Conservation (phyloP, 768 basidiomycete species). For the Boletellus sp. region DNA sequence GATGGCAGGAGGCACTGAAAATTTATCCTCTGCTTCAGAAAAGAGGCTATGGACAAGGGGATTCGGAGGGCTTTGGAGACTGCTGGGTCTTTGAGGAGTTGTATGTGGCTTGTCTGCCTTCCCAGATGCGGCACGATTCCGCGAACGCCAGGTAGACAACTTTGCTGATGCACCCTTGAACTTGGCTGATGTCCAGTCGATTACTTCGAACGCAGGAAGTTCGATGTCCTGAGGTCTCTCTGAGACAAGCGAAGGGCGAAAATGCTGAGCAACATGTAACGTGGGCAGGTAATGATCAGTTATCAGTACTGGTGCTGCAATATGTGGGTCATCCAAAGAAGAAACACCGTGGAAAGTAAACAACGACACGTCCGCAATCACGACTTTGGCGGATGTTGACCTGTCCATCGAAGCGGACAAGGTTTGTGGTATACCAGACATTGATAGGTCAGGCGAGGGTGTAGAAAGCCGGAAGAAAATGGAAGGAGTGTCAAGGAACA, state of each 20-base stretch:
- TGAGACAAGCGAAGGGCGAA: conserved; percentile 36
- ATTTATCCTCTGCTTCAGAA: conserved; percentile 14
- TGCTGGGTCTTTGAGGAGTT: conserved; percentile 13
- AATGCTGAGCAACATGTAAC: conserved; percentile 50
- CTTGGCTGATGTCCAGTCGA: conserved; percentile 58
- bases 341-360: conserved; percentile 44
- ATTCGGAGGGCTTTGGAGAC: conserved; percentile 14
- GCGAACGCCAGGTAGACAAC: conserved; percentile 61
- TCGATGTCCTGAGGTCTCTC: conserved; percentile 19
- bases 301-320: conserved; percentile 65
- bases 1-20: conserved; percentile 14
- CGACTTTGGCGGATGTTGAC: conserved; percentile 15
- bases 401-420: not conserved
- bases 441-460: conserved; percentile 1
- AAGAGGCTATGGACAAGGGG: conserved; percentile 19
- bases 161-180: conserved; percentile 44
- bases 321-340: conserved; percentile 17
- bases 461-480: conserved; percentile 15
- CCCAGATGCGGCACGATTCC: conserved; percentile 24
- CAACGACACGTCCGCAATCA: conserved; percentile 49
- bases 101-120: conserved; percentile 17
- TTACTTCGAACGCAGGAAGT: conserved; percentile 55
- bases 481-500: conserved; percentile 42
- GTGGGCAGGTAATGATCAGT: conserved; percentile 63
- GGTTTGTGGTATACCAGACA: conserved; percentile 1